These are phyloP conservation scores for Pogostemon cablin DNA, from an alignment of 257 asterid species.

Conservation along the genomic window DNA sequence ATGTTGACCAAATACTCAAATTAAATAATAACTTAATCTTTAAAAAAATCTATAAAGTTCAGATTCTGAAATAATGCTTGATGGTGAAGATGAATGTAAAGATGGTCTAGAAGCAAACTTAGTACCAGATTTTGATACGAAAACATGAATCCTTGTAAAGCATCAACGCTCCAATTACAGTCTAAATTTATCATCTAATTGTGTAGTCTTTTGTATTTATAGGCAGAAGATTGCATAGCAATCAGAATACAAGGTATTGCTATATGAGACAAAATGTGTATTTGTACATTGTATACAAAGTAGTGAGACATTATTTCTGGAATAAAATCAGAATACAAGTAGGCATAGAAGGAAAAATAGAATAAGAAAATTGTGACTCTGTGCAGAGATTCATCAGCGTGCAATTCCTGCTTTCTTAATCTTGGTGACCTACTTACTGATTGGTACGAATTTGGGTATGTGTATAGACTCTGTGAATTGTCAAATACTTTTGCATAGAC, in stretches of 20 bases:
- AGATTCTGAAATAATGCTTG: no score
- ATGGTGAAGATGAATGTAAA: no score
- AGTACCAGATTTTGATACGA: no score
- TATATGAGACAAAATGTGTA: background rate
- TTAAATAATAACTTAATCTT: no score
- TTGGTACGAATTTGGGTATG: conserved; percentile 63
- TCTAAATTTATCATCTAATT: background rate
- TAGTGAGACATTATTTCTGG: background rate
- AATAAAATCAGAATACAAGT: conserved; percentile 51
- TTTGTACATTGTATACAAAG: conserved; percentile 37
- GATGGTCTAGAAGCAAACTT: no score
- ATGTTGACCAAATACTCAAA: no score
- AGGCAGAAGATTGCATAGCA: background rate
- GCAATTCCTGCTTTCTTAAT: conserved; percentile 71
- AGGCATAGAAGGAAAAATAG: conserved; percentile 66
- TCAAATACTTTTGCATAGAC: conserved; percentile 72
- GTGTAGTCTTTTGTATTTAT: background rate
- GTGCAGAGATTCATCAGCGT: conserved; percentile 61
- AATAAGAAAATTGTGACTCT: conserved; percentile 67
- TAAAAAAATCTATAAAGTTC: no score
- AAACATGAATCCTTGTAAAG: no score
- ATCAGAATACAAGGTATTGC: background rate
- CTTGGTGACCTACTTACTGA: conserved; percentile 49
- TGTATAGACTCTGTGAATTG: conserved; percentile 57
- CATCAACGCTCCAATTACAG: no score